Conservation (phyloP, 148 eudicot species). For the Dianthus caryophyllus region DNA sequence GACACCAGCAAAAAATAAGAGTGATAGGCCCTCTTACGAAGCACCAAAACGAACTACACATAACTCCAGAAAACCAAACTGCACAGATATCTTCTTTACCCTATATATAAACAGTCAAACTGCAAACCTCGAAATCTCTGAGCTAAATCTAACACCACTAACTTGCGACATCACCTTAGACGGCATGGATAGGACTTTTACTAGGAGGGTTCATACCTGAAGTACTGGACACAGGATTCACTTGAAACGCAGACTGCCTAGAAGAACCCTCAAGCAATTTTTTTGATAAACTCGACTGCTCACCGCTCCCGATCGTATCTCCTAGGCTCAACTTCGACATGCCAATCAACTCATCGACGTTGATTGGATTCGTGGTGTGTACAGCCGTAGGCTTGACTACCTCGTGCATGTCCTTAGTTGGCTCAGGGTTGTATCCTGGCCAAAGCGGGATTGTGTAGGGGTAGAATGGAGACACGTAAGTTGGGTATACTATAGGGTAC, state of each 20-base stretch:
- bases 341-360: constrained; percentile 71
- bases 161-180: constrained; percentile 5
- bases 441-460: constrained; percentile 51
- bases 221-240: constrained; percentile 40
- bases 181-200: constrained; percentile 1
- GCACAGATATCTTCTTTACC: constrained; percentile 19
- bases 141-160: constrained; percentile 19
- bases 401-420: constrained; percentile 52
- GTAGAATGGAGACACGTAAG: constrained; percentile 49
- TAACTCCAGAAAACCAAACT: constrained; percentile 15
- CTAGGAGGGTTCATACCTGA: constrained; percentile 18
- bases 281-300: constrained; percentile 46
- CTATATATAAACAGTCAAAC: constrained; percentile 21
- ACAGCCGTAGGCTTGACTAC: constrained; percentile 75
- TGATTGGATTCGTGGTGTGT: constrained; percentile 67
- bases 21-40: constrained; percentile 5
- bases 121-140: constrained; percentile 10
- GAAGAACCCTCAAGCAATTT: constrained; percentile 53
- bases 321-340: constrained; percentile 70
- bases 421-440: constrained; percentile 35
- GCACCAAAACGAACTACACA: constrained; percentile 9
- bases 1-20: constrained; percentile 25
- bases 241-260: constrained; percentile 76
- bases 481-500: constrained; percentile 53
- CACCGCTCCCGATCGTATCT: constrained; percentile 48